phyloP scores from a whole-genome alignment of 192 early-diverging fungal species.

The Coemansia sp. region DNA sequence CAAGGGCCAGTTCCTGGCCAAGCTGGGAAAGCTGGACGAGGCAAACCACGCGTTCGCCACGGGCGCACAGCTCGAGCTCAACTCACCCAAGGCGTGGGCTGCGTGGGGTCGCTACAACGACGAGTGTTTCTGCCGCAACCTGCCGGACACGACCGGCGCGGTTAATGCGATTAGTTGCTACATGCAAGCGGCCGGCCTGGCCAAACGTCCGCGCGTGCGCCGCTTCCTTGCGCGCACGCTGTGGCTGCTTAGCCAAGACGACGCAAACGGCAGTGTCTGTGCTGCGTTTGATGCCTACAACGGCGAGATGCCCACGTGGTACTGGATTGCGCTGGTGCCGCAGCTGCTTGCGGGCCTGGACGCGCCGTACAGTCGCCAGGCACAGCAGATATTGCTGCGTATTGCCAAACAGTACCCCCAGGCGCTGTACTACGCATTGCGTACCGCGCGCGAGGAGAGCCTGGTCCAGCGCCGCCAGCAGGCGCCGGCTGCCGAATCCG shows the following conservation, averaged over 20 bases:
- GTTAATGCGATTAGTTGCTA: conserved; percentile 93
- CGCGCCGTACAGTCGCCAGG: conserved; percentile 60
- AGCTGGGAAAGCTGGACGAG: conserved; percentile 78
- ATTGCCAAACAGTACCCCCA: conserved; percentile 87
- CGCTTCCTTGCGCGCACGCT: conserved; percentile 90
- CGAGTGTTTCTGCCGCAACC: conserved; percentile 77
- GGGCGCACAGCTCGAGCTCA: conserved; percentile 84
- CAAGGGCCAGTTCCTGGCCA: conserved; percentile 91
- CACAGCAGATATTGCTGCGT: conserved; percentile 78
- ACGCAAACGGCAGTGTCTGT: conserved; percentile 68
- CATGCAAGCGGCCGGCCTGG: conserved; percentile 86
- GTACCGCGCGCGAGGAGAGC: conserved; percentile 89
- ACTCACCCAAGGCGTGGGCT: conserved; percentile 93
- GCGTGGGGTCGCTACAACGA: conserved; percentile 96
- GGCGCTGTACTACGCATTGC: conserved; percentile 90
- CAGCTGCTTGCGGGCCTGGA: conserved; percentile 87
- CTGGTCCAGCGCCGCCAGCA: conserved; percentile 56
- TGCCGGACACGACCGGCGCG: conserved; percentile 75
- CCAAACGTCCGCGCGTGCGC: conserved; percentile 79
- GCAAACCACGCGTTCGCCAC: conserved; percentile 87
- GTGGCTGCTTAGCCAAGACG: conserved; percentile 90
- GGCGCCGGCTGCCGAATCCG: neutral
- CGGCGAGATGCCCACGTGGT: conserved; percentile 88
- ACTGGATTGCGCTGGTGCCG: conserved; percentile 98
- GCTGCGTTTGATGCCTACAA: conserved; percentile 86